Evolutionary conservation across 2,329 filamentous ascomycete species (phyloP).

Genomic region (Aspergillus japonicus): DNA sequence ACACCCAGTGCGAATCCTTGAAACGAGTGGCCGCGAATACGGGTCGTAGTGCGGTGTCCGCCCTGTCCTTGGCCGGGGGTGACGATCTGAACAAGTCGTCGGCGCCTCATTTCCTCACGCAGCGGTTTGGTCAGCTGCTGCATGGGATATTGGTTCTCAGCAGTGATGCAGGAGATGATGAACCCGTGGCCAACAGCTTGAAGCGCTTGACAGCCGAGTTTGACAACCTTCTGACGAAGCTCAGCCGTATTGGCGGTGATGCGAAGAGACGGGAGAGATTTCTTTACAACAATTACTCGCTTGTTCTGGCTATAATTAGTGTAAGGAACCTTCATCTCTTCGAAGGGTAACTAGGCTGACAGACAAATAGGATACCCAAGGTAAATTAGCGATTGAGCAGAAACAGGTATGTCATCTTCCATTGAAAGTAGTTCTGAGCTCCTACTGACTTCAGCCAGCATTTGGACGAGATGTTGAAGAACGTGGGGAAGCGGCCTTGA

Average conservation of each 20-base stretch:
- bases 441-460: constrained; percentile 27
- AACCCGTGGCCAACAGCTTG: constrained; percentile 82
- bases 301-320: constrained; percentile 89
- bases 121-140: constrained; percentile 90
- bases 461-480: constrained; percentile 43
- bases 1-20: constrained; percentile 85
- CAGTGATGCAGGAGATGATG: constrained; percentile 88
- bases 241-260: constrained; percentile 74
- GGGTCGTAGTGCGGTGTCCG: constrained; percentile 50
- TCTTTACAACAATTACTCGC: constrained; percentile 91
- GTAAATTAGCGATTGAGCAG: constrained; percentile 63
- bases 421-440: background rate
- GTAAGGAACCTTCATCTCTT: constrained; percentile 39
- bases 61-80: constrained; percentile 54
- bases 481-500: constrained; percentile 31
- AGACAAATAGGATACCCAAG: constrained; percentile 42
- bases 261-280: constrained; percentile 81
- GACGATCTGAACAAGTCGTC: constrained; percentile 44
- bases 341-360: constrained; percentile 11
- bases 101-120: constrained; percentile 87
- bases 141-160: constrained; percentile 81
- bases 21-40: constrained; percentile 55
- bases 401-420: constrained; percentile 47
- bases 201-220: constrained; percentile 75
- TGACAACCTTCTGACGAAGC: constrained; percentile 75